phyloP scores from a whole-genome alignment of 2,329 filamentous ascomycete genomes.

The Colletotrichum tanaceti region DNA sequence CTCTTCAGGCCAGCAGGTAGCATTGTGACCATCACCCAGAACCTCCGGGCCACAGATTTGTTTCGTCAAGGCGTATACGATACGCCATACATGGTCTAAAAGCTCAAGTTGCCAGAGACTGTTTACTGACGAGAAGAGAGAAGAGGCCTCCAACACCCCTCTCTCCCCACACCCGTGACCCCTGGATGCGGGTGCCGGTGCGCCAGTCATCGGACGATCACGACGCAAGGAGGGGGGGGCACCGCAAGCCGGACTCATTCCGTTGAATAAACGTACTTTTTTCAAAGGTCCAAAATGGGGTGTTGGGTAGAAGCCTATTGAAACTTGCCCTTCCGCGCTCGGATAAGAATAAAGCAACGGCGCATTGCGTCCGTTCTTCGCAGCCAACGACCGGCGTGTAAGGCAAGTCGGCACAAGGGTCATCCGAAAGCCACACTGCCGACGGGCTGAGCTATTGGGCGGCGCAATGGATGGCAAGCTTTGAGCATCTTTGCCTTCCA shows the following conservation, averaged over 20 bases:
- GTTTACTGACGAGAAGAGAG: neutral
- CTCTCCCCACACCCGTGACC: no score
- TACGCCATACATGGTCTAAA: no score
- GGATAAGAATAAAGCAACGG: neutral
- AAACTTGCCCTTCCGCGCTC: neutral
- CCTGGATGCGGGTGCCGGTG: no score
- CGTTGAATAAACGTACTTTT: no score
- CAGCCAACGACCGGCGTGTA: neutral
- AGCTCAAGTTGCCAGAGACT: no score
- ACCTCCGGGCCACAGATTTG: neutral
- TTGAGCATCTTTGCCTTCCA: conserved; percentile 7
- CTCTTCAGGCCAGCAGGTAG: no score
- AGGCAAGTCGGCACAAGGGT: neutral
- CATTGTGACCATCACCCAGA: neutral
- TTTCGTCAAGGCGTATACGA: no score
- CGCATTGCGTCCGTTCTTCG: neutral
- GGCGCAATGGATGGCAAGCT: neutral
- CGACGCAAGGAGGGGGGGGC: no score
- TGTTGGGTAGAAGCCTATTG: no score
- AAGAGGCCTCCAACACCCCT: neutral
- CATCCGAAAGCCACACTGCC: conserved; percentile 10
- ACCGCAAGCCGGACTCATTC: no score
- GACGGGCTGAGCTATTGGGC: no score
- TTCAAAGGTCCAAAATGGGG: no score
- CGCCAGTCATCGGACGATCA: neutral